Evolutionary conservation across 352 stramenopile species (phyloP).

Genomic region (Globisporangium paroecandrum): DNA sequence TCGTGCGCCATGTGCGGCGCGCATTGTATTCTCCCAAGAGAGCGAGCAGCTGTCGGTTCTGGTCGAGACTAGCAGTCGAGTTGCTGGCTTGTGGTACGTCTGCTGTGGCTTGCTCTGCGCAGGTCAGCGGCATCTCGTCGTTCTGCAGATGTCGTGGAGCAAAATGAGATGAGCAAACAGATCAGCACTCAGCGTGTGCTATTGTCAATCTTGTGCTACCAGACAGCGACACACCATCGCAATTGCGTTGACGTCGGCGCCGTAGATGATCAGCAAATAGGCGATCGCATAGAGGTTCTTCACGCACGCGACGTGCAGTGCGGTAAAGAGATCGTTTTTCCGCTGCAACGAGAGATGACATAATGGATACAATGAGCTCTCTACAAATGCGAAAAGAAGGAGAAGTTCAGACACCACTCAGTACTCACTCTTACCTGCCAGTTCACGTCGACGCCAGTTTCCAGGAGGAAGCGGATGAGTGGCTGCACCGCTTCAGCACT

Average conservation of each 20-base stretch:
- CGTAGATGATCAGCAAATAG: constrained; percentile 66
- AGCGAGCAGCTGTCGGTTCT: constrained; percentile 32
- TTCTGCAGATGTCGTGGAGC: constrained; percentile 24
- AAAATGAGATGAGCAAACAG: not conserved
- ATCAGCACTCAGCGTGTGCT: not conserved
- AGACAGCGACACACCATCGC: constrained; percentile 31
- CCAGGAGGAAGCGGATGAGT: constrained; percentile 55
- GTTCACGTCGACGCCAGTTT: constrained; percentile 66
- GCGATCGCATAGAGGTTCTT: constrained; percentile 59
- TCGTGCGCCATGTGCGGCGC: constrained; percentile 51
- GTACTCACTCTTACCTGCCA: constrained; percentile 39
- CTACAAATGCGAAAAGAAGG: not conserved
- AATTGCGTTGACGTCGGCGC: constrained; percentile 71
- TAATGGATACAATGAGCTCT: not conserved
- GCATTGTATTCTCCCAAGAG: constrained; percentile 44
- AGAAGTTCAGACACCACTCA: not conserved
- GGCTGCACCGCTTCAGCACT: constrained; percentile 43
- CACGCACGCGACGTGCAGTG: constrained; percentile 59
- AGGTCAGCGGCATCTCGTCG: constrained; percentile 63
- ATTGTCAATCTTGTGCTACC: not conserved
- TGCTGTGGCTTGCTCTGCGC: constrained; percentile 27
- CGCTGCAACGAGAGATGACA: constrained; percentile 19
- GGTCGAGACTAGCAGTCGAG: constrained; percentile 14
- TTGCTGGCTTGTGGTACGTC: constrained; percentile 13
- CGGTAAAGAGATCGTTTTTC: constrained; percentile 53